Percentiles rank a stretch among this genome's conserved stretches.
phyloP scores from a whole-genome alignment of 257 asterid species.

The Avicennia marina region DNA sequence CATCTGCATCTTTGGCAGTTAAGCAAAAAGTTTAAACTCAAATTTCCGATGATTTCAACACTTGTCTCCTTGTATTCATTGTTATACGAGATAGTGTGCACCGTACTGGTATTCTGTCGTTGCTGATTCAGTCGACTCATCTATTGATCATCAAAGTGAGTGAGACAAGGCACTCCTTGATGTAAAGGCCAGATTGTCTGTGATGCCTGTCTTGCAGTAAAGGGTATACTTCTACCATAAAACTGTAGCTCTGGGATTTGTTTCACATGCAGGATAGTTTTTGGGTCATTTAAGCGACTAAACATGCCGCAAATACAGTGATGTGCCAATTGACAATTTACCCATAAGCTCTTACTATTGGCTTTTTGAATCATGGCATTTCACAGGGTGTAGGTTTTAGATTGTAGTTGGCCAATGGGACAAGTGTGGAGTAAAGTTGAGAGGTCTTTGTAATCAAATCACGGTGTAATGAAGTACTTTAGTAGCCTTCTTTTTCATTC shows the following conservation, averaged over 20 bases:
- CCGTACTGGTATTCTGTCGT: conserved; percentile 5
- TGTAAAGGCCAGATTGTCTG: conserved; percentile 14
- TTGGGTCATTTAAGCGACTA: too few relatives aligned
- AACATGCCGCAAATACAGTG: too few relatives aligned
- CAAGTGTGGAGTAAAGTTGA: too few relatives aligned
- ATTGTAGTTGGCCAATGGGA: too few relatives aligned
- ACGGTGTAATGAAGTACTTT: too few relatives aligned
- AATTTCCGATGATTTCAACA: background rate
- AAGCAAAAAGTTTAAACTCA: conserved; percentile 29
- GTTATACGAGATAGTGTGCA: conserved; percentile 16
- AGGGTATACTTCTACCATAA: background rate
- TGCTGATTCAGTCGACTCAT: conserved; percentile 14
- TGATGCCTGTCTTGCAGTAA: background rate
- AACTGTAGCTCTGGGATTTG: background rate
- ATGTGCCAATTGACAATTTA: too few relatives aligned
- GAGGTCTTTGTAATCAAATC: too few relatives aligned
- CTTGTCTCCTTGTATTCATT: conserved; percentile 12
- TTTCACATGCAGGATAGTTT: background rate
- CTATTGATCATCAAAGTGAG: conserved; percentile 11
- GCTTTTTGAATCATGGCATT: too few relatives aligned
- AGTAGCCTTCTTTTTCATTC: too few relatives aligned
- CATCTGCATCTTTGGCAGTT: conserved; percentile 59
- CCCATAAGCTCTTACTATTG: too few relatives aligned
- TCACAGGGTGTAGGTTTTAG: too few relatives aligned
- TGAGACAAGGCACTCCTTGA: conserved; percentile 11